Base-by-base conservation (phyloP, 2,329 filamentous ascomycete genomes). In the Periglandula ipomoeae region DNA sequence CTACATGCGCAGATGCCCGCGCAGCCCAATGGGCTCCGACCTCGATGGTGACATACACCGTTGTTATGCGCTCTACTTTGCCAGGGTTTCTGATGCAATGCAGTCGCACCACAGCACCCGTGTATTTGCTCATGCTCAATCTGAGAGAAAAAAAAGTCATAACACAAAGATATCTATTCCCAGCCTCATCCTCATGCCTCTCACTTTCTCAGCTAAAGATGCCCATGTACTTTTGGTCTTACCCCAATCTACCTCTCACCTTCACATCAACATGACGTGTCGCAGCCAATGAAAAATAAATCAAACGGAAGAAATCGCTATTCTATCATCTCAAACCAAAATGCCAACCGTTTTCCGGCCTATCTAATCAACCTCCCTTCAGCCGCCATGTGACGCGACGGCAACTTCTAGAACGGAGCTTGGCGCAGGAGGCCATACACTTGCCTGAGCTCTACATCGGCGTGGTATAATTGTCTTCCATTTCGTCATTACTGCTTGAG, bases 401-500 rank as follows among this genome's bases (percentile, higher is more conserved):
- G n/a, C n/a, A n/a, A n/a, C n/a, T n/a, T n/a, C n/a, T n/a, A n/a
- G n/a, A n/a, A n/a, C n/a, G n/a, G n/a, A n/a, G n/a, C n/a, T 32
- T 7, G 30, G 9, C 10, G 37, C 11, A 38, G 17, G 34, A 22
- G 43, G 15, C 19, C 24, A 23, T 27, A 7, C 17, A 44, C 9
- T 2, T 11, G 8, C 6, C 20, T 17, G 15, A 38, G 11, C 38
- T 42, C 20, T 52, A 56, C 50, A 55, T 60, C 9, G 55, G 55
- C n/a, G 56, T 59, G 24, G 55, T 52, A 44, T 56, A 58, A 37
- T 53, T 51, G 35, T 59, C 63, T 26, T 76, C 74, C 65, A 78
- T 74, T 10, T 72, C 73, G 41, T 81, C 78, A 46, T 79, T 78
- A 49, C 73, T 78, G 53, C 71, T 78, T 41, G 75, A 74, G 19